These are phyloP conservation scores for Lactarius tabidus DNA, from an alignment of 768 basidiomycete species.

Conservation along the genomic window DNA sequence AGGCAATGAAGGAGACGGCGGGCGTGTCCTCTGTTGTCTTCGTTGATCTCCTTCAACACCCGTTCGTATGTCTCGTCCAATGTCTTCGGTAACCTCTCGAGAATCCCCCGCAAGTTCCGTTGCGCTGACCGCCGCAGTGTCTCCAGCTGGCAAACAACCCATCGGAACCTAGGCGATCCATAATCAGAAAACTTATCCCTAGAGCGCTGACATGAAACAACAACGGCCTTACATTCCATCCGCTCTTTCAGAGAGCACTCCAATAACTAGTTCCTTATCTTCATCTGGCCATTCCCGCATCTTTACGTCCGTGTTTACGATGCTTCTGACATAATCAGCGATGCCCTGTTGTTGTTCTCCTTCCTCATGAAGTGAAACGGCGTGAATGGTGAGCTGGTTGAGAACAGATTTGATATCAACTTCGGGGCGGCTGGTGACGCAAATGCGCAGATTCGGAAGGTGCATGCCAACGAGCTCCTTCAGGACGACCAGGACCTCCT, in stretches of 20 bases:
- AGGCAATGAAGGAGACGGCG: constrained; percentile 5
- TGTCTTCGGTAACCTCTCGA: neutral
- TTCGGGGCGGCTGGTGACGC: neutral
- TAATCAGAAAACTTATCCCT: neutral
- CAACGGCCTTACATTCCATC: neutral
- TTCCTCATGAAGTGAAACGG: neutral
- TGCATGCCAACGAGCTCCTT: neutral
- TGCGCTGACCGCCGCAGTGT: neutral
- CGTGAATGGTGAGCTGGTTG: neutral
- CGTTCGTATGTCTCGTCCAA: constrained; percentile 5
- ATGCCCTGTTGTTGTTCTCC: neutral
- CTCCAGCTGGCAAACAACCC: constrained; percentile 1
- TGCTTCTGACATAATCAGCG: neutral
- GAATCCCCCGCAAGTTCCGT: neutral
- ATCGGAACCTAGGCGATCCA: neutral
- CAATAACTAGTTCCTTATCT: neutral
- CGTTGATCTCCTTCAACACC: neutral
- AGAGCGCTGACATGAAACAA: neutral
- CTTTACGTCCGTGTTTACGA: neutral
- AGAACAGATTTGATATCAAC: neutral
- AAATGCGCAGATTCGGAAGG: neutral
- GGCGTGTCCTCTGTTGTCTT: neutral
- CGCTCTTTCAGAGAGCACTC: neutral
- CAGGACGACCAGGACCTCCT: neutral
- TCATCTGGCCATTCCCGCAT: neutral